A percentile compares a stretch with the other conserved stretches of the same genome.
These are phyloP conservation scores for Emergomyces orientalis DNA, from an alignment of 2,329 filamentous ascomycete genomes.

Conservation along the genomic window DNA sequence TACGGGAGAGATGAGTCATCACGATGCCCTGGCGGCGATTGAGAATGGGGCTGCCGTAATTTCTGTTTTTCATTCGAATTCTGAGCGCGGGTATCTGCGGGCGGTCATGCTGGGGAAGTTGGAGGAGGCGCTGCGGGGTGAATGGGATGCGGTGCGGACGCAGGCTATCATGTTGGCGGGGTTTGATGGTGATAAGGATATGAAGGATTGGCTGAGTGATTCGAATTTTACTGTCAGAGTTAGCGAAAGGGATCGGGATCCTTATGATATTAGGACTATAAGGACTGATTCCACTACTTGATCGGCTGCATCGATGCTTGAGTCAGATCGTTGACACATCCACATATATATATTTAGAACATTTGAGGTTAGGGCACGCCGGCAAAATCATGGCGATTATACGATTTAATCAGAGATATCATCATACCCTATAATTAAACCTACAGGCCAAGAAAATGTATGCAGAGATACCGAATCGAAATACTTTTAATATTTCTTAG, in stretches of 20 bases:
- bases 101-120: constrained; percentile 61
- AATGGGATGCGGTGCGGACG: constrained; percentile 43
- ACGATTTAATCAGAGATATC: background rate
- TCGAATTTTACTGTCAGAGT: constrained; percentile 56
- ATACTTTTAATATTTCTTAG: background rate
- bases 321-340: no score
- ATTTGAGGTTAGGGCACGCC: background rate
- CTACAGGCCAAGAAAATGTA: background rate
- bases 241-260: constrained; percentile 75
- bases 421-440: background rate
- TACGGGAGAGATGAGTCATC: constrained; percentile 88
- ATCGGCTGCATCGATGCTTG: no score
- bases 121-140: constrained; percentile 47
- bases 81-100: constrained; percentile 72
- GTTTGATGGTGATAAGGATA: constrained; percentile 26
- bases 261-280: constrained; percentile 64
- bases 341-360: background rate
- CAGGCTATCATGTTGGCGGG: constrained; percentile 26
- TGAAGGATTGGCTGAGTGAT: constrained; percentile 44
- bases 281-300: no score
- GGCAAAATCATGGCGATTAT: background rate
- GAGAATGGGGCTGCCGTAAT: constrained; percentile 77
- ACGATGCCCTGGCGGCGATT: constrained; percentile 77
- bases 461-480: background rate
- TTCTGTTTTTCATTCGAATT: constrained; percentile 86